These are phyloP conservation scores for Ogataea methylovora DNA, from an alignment of 805 yeast genomes.

Conservation along the genomic window DNA sequence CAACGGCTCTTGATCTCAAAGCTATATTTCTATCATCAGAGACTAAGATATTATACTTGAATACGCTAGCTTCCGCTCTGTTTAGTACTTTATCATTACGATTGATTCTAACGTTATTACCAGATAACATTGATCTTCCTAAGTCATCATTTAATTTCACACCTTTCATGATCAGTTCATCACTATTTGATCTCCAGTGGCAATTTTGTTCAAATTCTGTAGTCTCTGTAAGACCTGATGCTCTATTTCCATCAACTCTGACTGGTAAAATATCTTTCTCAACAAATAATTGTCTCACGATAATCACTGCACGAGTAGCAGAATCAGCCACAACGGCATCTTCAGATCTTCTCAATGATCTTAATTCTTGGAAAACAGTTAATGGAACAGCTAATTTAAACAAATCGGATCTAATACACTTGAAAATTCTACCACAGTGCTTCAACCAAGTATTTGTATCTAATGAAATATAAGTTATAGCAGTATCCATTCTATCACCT, in stretches of 20 bases:
- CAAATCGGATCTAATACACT: slow-evolving; percentile 53
- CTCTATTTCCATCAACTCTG: slow-evolving; percentile 63
- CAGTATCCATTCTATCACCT: slow-evolving; percentile 50
- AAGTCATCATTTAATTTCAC: slow-evolving; percentile 28
- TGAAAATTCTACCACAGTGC: slow-evolving; percentile 70
- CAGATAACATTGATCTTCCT: slow-evolving; percentile 20
- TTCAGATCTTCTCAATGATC: slow-evolving; percentile 61
- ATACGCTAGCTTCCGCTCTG: slow-evolving; percentile 30
- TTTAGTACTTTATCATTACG: slow-evolving; percentile 22
- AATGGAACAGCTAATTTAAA: slow-evolving; percentile 60
- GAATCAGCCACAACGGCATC: slow-evolving; percentile 73
- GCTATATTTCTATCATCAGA: slow-evolving; percentile 74
- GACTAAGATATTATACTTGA: slow-evolving; percentile 53
- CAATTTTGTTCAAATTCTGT: slow-evolving; percentile 67
- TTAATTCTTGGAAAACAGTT: slow-evolving; percentile 69
- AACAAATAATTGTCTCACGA: slow-evolving; percentile 56
- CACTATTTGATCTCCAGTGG: slow-evolving; percentile 66
- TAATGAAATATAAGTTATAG: slow-evolving; percentile 50
- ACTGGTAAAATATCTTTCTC: slow-evolving; percentile 51
- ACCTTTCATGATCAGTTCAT: slow-evolving; percentile 55
- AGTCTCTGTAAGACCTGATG: slow-evolving; percentile 63
- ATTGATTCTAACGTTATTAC: slow-evolving; percentile 15
- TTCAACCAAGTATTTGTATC: slow-evolving; percentile 80
- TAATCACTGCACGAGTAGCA: slow-evolving; percentile 73
- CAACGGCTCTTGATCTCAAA: slow-evolving; percentile 52